Conservation (phyloP, 345 rosid genomes). For the Eucalyptus melliodora region DNA sequence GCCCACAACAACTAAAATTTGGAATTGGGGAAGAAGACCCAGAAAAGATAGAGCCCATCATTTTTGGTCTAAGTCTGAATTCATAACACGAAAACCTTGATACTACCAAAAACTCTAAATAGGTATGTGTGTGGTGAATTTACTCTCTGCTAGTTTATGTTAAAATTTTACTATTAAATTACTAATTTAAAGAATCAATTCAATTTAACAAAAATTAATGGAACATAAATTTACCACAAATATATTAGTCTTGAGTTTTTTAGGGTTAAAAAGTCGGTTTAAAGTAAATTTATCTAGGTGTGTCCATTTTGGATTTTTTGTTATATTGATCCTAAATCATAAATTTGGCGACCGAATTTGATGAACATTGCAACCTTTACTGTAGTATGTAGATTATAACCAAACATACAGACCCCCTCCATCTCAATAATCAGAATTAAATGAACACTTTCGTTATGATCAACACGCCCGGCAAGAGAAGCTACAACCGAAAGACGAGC, state of each 20-base stretch:
- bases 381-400: neutral
- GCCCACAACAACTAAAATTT: too few species aligned
- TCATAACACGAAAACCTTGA: too few species aligned
- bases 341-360: neutral
- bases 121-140: too few species aligned
- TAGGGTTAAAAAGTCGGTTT: too few species aligned
- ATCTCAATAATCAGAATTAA: neutral
- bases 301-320: too few species aligned
- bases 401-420: neutral
- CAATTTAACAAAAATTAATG: too few species aligned
- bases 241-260: fast-evolving
- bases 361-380: neutral
- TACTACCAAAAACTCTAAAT: fast-evolving
- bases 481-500: neutral
- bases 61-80: neutral
- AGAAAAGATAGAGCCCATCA: neutral
- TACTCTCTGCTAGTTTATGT: fast-evolving
- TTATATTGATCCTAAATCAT: too few species aligned
- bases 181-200: too few species aligned
- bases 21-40: neutral
- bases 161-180: too few species aligned
- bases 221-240: too few species aligned
- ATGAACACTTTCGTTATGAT: neutral
- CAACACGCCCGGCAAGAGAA: neutral
- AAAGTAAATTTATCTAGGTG: too few species aligned